Evolutionary conservation across 2,329 filamentous ascomycete genomes (phyloP), one percentile per base, ranked within the genome.

Genomic region (Paecilomyces variotii): DNA sequence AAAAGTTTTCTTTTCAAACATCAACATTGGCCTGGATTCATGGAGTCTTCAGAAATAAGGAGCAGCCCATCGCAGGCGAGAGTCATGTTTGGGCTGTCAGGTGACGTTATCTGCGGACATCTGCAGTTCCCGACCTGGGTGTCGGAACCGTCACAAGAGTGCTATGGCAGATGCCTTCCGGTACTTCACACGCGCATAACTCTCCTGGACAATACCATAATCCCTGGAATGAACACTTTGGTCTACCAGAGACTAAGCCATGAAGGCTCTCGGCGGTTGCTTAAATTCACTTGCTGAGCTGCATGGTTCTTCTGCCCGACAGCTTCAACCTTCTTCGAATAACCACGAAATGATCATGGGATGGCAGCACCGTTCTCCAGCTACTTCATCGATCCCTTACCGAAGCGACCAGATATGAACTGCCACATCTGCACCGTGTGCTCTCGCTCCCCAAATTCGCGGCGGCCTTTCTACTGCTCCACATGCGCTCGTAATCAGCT

Each of bases 371-470:
- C 54, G 49, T 32, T 59, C 26, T 58, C 62, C 60, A 59, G 58
- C 58, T 55, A 54, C 58, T 55, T 54, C 34, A 55, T 62, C 61
- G 58, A 39, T 51, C 32, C 55, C 60, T 55, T 60, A 50, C 62
- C 61, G 35, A 59, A 26, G n/a, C 58, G 60, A 58, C 58, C 64
- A 73, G 76, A 69, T 60, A 89, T 90, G 86, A 84, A 83, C 69
- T 91, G 88, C 77, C 81, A 85, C 70, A 83, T 83, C 69, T 91
- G 88, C 77, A 81, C 85, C 70, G 83, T 89, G 71, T 91, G 88
- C 72, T 74, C 71, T 62, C 74, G 76, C 76, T 78, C 72, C 78
- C 83, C 67, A 71, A 76, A 67, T 78, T 72, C 79, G 82, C 81
- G 78, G 67, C 73, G 86, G 57, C 84, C 84, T 11, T 88, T 89